These are phyloP conservation scores for Sclerotinia borealis DNA, from an alignment of 2,329 filamentous ascomycete genomes.

Conservation along the genomic window DNA sequence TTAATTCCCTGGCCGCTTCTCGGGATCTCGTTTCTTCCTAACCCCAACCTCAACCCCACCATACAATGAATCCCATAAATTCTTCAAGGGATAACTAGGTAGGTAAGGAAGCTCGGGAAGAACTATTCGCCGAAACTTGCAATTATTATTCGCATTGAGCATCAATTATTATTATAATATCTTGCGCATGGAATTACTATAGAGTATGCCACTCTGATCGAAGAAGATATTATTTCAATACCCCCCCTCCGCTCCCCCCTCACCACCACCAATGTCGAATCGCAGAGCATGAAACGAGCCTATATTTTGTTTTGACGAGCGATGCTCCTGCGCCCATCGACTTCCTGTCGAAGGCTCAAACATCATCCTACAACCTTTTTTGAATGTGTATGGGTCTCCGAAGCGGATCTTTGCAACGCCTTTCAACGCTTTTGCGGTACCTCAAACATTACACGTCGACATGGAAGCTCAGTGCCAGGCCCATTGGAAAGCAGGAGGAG, in stretches of 20 bases:
- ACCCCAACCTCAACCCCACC: background rate
- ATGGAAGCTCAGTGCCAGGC: conserved; percentile 34
- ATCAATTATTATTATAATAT: background rate
- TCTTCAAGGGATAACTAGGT: background rate
- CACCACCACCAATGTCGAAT: conserved; percentile 15
- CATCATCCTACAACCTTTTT: conserved; percentile 35
- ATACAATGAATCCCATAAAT: background rate
- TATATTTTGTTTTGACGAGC: conserved; percentile 21
- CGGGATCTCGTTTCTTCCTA: background rate
- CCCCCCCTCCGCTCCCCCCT: no score
- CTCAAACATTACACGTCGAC: conserved; percentile 28
- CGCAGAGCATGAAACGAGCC: background rate
- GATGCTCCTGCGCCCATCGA: conserved; percentile 43
- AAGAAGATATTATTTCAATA: background rate
- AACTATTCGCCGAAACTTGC: background rate
- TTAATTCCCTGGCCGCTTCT: background rate
- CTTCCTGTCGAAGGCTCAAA: conserved; percentile 46
- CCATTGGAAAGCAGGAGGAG: conserved; percentile 32
- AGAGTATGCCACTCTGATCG: background rate
- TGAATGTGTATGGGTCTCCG: conserved; percentile 53
- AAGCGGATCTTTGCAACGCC: conserved; percentile 46
- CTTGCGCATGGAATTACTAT: background rate
- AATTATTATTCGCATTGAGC: background rate
- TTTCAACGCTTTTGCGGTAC: conserved; percentile 41
- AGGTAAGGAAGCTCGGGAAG: background rate